Evolutionary conservation across 202 grass and related monocot genomes (phyloP).

Genomic region (Carex arenaria): DNA sequence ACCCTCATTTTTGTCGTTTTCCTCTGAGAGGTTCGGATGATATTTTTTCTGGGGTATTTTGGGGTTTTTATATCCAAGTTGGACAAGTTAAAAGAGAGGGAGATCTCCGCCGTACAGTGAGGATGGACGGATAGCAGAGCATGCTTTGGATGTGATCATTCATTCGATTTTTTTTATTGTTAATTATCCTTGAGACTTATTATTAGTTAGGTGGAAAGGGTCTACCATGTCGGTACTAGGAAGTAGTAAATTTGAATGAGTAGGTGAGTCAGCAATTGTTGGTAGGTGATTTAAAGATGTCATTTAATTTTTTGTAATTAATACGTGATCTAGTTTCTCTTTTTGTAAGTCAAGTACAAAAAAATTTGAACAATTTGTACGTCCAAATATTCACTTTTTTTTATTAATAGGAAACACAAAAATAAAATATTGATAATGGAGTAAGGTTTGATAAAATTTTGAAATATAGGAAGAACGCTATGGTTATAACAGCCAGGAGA

Average conservation of each 20-base stretch:
- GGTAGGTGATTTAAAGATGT: neutral
- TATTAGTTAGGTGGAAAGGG: neutral
- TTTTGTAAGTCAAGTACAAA: neutral
- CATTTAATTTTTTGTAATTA: conserved; percentile 7
- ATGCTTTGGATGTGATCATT: conserved; percentile 26
- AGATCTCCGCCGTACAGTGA: conserved; percentile 6
- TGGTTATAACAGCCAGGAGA: too few species aligned
- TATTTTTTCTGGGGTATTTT: neutral
- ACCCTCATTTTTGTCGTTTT: neutral
- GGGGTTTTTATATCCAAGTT: neutral
- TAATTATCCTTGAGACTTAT: neutral
- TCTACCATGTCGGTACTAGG: neutral
- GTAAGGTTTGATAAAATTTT: too few species aligned
- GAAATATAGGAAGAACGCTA: too few species aligned
- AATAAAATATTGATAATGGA: too few species aligned
- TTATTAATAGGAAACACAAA: too few species aligned
- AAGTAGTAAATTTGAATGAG: neutral
- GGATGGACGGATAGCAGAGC: conserved; percentile 19
- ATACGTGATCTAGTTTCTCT: neutral
- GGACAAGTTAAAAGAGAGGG: conserved; percentile 7
- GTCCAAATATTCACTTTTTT: too few species aligned
- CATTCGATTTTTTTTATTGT: neutral
- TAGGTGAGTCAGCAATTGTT: neutral
- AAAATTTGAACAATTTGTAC: neutral
- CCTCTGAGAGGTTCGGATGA: neutral